Evolutionary conservation across 2,329 filamentous ascomycete species (phyloP), one percentile per base, ranked within the genome.

Genomic region (Tolypocladium sp.): DNA sequence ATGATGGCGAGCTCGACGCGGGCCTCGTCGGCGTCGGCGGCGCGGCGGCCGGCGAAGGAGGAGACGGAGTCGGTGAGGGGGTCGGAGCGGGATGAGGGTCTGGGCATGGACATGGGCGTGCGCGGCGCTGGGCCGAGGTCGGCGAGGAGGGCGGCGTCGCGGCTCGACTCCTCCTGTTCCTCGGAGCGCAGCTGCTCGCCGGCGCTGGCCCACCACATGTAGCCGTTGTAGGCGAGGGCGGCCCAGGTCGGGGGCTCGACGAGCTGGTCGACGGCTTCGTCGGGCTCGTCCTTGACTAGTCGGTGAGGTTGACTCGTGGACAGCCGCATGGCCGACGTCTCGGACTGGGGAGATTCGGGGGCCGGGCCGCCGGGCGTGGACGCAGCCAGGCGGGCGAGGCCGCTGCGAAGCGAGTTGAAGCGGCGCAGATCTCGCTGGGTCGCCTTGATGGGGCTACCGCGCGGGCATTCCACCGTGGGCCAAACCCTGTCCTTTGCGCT

Each of bases 141-240:
- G 0, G 79, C 79, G 5, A 87, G 76, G 4, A 88, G 77, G 3
- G 78, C 72, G 9, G 78, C 76, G 66, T 88, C 85, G 53, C 77
- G 78, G 53, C 76, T 78, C 55, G 74, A 70, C 65, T 85, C 83
- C 63, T 87, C 84, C 25, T 82, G 79, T 62, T 86, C 82, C 57
- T 84, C 82, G 56, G 82, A 78, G 22, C 82, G 79, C 9, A 82
- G 76, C 71, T 88, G 83, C 73, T 94, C 90, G 60, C 90, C 90
- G 0, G 90, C 89, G 20, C 87, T 91, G 2, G 90, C 90, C 90
- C 91, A 94, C 90, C 90, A 94, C 82, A 93, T 91, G 76, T 93
- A 92, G 30, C 88, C 87, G 58, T 83, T 85, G 73, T 93, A 94
- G 6, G 90, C 90, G 33, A 93, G 81, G 1, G 88, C 85, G 0